Conservation (phyloP, 2,329 filamentous ascomycete species). For the Colletotrichum orchidophilum region DNA sequence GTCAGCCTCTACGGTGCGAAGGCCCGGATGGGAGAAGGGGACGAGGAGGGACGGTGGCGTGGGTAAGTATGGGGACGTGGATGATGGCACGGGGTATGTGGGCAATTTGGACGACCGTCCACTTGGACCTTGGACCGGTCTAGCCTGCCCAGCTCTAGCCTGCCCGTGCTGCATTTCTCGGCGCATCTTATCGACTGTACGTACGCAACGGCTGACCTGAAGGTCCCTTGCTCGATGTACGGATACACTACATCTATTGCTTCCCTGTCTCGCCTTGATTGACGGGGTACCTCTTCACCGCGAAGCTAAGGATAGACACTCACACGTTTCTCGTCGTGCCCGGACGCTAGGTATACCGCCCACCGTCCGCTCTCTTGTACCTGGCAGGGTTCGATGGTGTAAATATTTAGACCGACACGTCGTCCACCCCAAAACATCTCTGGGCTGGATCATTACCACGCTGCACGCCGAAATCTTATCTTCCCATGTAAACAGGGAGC, state of each 20-base stretch:
- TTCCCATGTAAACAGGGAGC: slow-evolving; percentile 8
- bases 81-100: background rate
- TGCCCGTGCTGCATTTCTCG: slow-evolving; percentile 34
- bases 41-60: background rate
- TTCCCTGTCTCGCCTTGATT: slow-evolving; percentile 21
- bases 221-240: slow-evolving; percentile 31
- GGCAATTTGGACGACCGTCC: slow-evolving; percentile 24
- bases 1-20: background rate
- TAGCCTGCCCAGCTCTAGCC: slow-evolving; percentile 28
- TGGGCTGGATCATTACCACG: background rate
- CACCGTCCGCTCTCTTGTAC: slow-evolving; percentile 4
- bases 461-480: slow-evolving; percentile 1
- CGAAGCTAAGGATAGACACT: slow-evolving; percentile 27
- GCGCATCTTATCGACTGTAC: slow-evolving; percentile 26
- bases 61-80: background rate
- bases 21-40: background rate
- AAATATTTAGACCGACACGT: slow-evolving; percentile 30
- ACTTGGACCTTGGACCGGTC: slow-evolving; percentile 27
- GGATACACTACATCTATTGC: slow-evolving; percentile 7
- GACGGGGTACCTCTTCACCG: slow-evolving; percentile 29
- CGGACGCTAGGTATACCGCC: slow-evolving; percentile 19
- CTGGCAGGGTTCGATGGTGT: slow-evolving; percentile 16
- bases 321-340: slow-evolving; percentile 20
- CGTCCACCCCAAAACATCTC: background rate
- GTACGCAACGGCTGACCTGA: slow-evolving; percentile 5